Evolutionary conservation across 495 filamentous ascomycete species (phyloP).

Genomic region (Penicillium steckii): DNA sequence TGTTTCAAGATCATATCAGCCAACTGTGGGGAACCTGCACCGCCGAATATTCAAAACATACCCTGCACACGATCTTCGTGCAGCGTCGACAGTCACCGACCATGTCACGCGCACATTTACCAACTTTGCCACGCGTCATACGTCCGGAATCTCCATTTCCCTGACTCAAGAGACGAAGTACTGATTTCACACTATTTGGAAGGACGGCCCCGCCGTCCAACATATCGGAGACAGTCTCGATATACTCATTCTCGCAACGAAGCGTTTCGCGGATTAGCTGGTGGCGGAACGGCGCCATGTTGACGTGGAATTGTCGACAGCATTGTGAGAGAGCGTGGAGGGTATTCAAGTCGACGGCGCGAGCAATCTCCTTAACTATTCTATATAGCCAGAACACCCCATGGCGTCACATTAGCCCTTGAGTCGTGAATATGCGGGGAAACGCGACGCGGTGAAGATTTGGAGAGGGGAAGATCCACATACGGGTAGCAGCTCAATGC

Average conservation of each 20-base stretch:
- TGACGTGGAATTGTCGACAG: conserved; percentile 74
- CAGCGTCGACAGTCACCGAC: conserved; percentile 80
- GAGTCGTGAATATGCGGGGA: neutral
- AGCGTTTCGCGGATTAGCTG: conserved; percentile 70
- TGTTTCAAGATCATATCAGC: conserved; percentile 34
- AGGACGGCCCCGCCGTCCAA: conserved; percentile 31
- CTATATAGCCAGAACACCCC: conserved; percentile 29
- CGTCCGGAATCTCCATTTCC: conserved; percentile 32
- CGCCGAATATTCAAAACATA: conserved; percentile 30
- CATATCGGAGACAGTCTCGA: conserved; percentile 41
- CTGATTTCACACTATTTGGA: conserved; percentile 37
- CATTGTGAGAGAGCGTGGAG: conserved; percentile 76
- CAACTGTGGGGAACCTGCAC: neutral
- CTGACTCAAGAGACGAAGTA: conserved; percentile 34
- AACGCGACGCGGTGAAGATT: neutral
- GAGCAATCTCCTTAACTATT: conserved; percentile 71
- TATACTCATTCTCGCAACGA: conserved; percentile 71
- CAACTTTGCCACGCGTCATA: conserved; percentile 62
- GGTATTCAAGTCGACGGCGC: conserved; percentile 77
- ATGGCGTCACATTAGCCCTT: neutral
- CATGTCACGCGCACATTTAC: conserved; percentile 79
- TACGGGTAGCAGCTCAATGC: conserved; percentile 91
- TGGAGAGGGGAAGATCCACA: conserved; percentile 19
- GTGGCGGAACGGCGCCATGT: conserved; percentile 71
- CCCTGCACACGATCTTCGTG: conserved; percentile 72